Conservation (phyloP, 768 basidiomycete genomes). For the Phaeolepiota aurea region DNA sequence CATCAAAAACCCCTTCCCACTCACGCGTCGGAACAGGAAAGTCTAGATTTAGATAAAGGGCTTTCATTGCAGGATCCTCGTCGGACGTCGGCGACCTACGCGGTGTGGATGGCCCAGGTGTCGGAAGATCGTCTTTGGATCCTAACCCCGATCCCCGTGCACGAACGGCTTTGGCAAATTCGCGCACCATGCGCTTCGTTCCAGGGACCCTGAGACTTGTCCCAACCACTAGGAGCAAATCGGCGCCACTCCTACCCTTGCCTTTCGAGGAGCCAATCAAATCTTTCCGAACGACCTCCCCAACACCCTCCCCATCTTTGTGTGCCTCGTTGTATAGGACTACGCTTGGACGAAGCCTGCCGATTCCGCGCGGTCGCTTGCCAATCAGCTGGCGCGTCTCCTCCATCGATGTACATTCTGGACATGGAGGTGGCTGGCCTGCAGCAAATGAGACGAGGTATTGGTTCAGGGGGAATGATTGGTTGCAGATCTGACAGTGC, state of each 20-base stretch:
- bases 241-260: constrained; percentile 66
- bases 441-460: constrained; percentile 50
- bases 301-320: constrained; percentile 81
- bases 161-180: constrained; percentile 74
- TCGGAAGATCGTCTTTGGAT: constrained; percentile 18
- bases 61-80: constrained; percentile 48
- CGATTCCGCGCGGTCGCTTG: constrained; percentile 74
- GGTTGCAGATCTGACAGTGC: constrained; percentile 76
- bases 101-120: constrained; percentile 28
- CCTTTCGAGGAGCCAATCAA: constrained; percentile 62
- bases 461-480: constrained; percentile 56
- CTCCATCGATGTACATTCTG: constrained; percentile 67
- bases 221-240: constrained; percentile 82
- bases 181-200: constrained; percentile 85
- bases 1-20: constrained; percentile 88
- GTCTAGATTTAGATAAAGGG: constrained; percentile 80
- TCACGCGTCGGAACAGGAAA: constrained; percentile 80
- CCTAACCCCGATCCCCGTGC: constrained; percentile 33
- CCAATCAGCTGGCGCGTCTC: constrained; percentile 63
- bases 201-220: constrained; percentile 87
- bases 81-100: constrained; percentile 33
- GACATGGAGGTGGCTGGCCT: constrained; percentile 69
- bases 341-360: constrained; percentile 76
- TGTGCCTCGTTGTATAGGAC: constrained; percentile 89
- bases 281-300: constrained; percentile 76